Evolutionary conservation across 2,329 filamentous ascomycete genomes (phyloP).

Genomic region (Diaporthe sp.): DNA sequence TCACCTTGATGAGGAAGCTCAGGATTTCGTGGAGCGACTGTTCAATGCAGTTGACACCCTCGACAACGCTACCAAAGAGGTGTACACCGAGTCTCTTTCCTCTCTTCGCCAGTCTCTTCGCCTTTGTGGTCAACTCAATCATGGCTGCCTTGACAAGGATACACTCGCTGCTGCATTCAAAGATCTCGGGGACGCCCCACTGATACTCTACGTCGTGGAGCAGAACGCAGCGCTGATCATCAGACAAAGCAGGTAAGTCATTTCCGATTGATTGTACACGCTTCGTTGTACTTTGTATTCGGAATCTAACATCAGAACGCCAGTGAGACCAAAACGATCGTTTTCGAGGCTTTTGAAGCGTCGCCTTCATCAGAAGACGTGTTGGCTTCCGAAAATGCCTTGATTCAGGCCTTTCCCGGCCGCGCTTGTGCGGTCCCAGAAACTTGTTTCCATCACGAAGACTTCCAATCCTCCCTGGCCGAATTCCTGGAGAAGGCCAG

Average conservation of each 20-base stretch:
- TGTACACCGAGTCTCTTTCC: not conserved
- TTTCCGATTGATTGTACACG: no score
- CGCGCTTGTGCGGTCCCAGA: constrained; percentile 60
- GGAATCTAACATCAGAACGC: no score
- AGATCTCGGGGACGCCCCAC: not conserved
- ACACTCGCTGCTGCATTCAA: constrained; percentile 14
- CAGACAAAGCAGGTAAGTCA: not conserved
- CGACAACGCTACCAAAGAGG: not conserved
- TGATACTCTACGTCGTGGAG: constrained; percentile 31
- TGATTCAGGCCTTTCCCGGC: constrained; percentile 72
- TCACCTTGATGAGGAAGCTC: constrained; percentile 45
- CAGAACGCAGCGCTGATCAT: constrained; percentile 38
- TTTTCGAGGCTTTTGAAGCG: constrained; percentile 62
- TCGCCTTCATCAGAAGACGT: constrained; percentile 66
- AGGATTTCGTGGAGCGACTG: constrained; percentile 45
- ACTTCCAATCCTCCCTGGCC: constrained; percentile 55
- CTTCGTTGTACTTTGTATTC: no score
- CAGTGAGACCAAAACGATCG: no score
- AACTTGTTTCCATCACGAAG: constrained; percentile 43
- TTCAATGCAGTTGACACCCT: not conserved
- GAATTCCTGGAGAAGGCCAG: constrained; percentile 70
- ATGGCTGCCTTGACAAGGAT: constrained; percentile 25
- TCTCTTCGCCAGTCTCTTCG: not conserved
- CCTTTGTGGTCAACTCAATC: constrained; percentile 27
- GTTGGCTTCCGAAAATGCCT: constrained; percentile 61